These are phyloP conservation scores for Nakazawaea populi DNA, from an alignment of 805 yeast species.

Conservation along the genomic window DNA sequence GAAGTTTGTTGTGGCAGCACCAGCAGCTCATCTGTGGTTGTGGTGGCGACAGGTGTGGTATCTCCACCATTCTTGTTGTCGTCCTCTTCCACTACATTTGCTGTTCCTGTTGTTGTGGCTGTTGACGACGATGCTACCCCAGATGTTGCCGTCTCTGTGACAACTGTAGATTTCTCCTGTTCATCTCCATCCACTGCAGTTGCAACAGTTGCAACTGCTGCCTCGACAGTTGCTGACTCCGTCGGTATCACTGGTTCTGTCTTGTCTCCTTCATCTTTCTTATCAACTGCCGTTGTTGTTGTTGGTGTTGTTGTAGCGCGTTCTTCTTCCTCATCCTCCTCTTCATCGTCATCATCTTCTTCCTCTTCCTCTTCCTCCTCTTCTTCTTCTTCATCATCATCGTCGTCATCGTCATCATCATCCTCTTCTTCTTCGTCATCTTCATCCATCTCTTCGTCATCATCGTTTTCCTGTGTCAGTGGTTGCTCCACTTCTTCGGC, in stretches of 20 bases:
- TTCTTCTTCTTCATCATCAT: conserved; percentile 22
- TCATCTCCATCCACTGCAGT: conserved; percentile 11
- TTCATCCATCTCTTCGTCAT: conserved; percentile 20
- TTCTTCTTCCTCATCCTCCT: conserved; percentile 13
- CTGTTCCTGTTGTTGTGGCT: neutral
- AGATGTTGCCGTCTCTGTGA: conserved; percentile 11
- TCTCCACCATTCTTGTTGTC: conserved; percentile 11
- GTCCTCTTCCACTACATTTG: neutral
- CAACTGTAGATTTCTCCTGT: conserved; percentile 6
- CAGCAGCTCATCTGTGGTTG: neutral
- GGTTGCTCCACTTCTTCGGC: conserved; percentile 16
- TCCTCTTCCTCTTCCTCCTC: conserved; percentile 19
- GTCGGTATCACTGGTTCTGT: too few species aligned
- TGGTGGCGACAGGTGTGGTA: neutral
- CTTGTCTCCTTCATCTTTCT: conserved; percentile 2
- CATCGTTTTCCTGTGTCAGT: conserved; percentile 20
- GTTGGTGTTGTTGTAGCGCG: too few species aligned
- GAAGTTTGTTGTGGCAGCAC: neutral
- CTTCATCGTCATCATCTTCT: conserved; percentile 15
- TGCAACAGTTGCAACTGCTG: too few species aligned
- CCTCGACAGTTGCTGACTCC: too few species aligned
- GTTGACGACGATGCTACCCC: neutral
- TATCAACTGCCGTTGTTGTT: neutral
- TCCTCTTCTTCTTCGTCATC: conserved; percentile 20
- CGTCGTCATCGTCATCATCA: conserved; percentile 23